phyloP scores from a whole-genome alignment of 2,329 filamentous ascomycete species.

The Neonectria faginata region DNA sequence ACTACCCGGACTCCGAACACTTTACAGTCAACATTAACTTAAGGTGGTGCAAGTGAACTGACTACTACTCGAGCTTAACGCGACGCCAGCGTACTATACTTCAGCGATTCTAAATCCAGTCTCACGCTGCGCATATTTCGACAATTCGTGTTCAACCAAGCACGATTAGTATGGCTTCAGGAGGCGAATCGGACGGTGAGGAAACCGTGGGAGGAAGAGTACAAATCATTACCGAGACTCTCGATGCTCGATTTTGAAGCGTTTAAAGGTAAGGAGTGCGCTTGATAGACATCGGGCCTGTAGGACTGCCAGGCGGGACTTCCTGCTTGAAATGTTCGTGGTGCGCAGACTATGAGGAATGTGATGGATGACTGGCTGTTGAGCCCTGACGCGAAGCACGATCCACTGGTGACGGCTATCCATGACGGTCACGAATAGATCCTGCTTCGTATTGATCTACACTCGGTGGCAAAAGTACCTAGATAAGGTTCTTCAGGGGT shows the following conservation, averaged over 20 bases:
- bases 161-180: slow-evolving; percentile 1
- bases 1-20: slow-evolving; percentile 8
- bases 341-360: slow-evolving; percentile 4
- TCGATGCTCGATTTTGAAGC: too few relatives aligned
- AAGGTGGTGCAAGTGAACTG: background rate
- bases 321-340: background rate
- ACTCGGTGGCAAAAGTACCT: too few relatives aligned
- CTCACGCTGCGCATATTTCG: slow-evolving; percentile 7
- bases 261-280: background rate
- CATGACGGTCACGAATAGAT: slow-evolving; percentile 18
- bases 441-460: too few relatives aligned
- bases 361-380: background rate
- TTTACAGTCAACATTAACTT: slow-evolving; percentile 8
- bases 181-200: slow-evolving; percentile 5
- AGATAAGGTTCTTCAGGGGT: too few relatives aligned
- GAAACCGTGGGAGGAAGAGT: slow-evolving; percentile 7
- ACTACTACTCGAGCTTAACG: slow-evolving; percentile 5
- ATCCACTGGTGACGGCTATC: slow-evolving; percentile 13
- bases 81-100: slow-evolving; percentile 11
- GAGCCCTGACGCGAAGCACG: background rate
- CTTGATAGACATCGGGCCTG: slow-evolving; percentile 3
- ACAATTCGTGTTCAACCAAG: background rate
- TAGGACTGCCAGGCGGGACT: slow-evolving; percentile 1
- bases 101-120: slow-evolving; percentile 1
- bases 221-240: slow-evolving; percentile 2